Percentiles rank a stretch among this genome's conserved stretches.
Evolutionary conservation across 768 basidiomycete genomes (phyloP).

Genomic region (Hortiboletus campestris): DNA sequence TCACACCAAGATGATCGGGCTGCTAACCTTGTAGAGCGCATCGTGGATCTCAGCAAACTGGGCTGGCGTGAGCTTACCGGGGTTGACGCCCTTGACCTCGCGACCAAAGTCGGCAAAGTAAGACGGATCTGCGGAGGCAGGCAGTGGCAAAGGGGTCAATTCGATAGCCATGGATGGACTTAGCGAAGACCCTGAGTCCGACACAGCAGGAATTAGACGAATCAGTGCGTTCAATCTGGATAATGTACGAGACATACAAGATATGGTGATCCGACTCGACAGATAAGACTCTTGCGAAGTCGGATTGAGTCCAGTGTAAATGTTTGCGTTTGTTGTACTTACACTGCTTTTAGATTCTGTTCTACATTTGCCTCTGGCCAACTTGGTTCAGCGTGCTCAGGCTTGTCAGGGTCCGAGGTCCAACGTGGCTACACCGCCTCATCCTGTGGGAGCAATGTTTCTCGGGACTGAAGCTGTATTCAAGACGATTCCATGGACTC

Average conservation of each 20-base stretch:
- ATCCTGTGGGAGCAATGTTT: too few species aligned
- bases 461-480: too few species aligned
- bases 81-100: constrained; percentile 71
- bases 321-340: too few species aligned
- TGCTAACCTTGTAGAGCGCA: constrained; percentile 69
- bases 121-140: constrained; percentile 66
- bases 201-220: not conserved
- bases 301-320: too few species aligned
- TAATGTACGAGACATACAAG: not conserved
- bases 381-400: too few species aligned
- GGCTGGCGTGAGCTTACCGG: constrained; percentile 54
- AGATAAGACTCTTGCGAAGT: too few species aligned
- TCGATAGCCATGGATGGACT: constrained; percentile 57
- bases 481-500: not conserved
- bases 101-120: constrained; percentile 72
- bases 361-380: too few species aligned
- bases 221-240: not conserved
- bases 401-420: too few species aligned
- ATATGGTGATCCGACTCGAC: too few species aligned
- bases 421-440: too few species aligned
- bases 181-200: not conserved
- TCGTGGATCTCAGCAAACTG: constrained; percentile 66
- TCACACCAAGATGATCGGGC: not conserved
- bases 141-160: constrained; percentile 62
- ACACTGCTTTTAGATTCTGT: too few species aligned